Evolutionary conservation across 108 stramenopile species (phyloP).

Genomic region (Seminavis robusta): DNA sequence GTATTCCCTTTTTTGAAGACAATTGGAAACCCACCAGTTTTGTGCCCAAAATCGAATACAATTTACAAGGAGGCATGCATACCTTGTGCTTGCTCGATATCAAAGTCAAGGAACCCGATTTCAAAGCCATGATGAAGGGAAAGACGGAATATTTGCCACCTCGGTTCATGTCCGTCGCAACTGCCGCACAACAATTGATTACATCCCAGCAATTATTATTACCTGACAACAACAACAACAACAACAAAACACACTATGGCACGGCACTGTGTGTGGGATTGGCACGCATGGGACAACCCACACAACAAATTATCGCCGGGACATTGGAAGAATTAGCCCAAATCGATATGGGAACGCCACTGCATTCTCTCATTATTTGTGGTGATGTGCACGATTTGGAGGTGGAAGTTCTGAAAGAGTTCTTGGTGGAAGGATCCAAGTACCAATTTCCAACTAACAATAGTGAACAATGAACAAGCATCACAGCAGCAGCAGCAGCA

Average conservation of each 20-base stretch:
- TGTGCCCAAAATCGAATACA: conserved; percentile 94
- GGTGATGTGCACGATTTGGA: conserved; percentile 94
- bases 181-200: conserved; percentile 89
- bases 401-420: conserved; percentile 74
- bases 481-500: too few relatives aligned
- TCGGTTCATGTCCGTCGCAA: conserved; percentile 95
- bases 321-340: conserved; percentile 84
- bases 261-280: conserved; percentile 87
- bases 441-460: too few relatives aligned
- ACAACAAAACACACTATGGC: conserved; percentile 43
- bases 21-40: conserved; percentile 96
- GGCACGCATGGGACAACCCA: conserved; percentile 91
- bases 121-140: conserved; percentile 92
- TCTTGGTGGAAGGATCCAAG: conserved; percentile 60
- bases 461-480: too few relatives aligned
- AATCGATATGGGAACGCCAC: conserved; percentile 91
- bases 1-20: conserved; percentile 95
- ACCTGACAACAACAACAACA: too few relatives aligned
- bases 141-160: conserved; percentile 90
- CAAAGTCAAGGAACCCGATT: conserved; percentile 99
- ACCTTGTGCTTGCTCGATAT: conserved; percentile 97
- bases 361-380: conserved; percentile 95
- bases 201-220: conserved; percentile 89
- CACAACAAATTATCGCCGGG: conserved; percentile 90
- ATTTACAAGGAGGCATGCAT: conserved; percentile 96